Percentiles rank a stretch among this genome's conserved stretches.
Conservation (phyloP, 352 stramenopile genomes). For the Phytophthora capsici region DNA sequence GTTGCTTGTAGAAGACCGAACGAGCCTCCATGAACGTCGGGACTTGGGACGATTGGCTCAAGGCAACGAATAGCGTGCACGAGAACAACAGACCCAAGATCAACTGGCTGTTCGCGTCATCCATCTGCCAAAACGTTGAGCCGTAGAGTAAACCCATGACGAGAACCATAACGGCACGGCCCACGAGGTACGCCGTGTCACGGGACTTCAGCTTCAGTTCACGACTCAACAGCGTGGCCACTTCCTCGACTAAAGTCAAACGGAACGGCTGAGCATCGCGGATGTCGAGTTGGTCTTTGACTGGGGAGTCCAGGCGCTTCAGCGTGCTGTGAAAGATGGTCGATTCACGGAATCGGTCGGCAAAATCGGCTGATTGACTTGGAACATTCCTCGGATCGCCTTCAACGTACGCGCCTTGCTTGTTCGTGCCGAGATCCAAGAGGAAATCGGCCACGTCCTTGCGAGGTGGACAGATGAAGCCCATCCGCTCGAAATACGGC, state of each 20-base stretch:
- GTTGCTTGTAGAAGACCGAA: conserved; percentile 89
- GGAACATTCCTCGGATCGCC: conserved; percentile 16
- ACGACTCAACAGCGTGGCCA: conserved; percentile 47
- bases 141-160: conserved; percentile 71
- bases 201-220: conserved; percentile 73
- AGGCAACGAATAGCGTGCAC: conserved; percentile 81
- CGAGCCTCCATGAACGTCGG: conserved; percentile 80
- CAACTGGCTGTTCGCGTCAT: conserved; percentile 52
- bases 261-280: conserved; percentile 41
- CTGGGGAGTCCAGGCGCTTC: conserved; percentile 33
- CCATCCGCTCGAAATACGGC: conserved; percentile 53
- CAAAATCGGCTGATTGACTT: conserved; percentile 45
- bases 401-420: conserved; percentile 17
- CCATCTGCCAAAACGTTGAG: conserved; percentile 69
- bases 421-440: conserved; percentile 26
- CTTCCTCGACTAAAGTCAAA: conserved; percentile 49
- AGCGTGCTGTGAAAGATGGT: conserved; percentile 55
- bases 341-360: conserved; percentile 48
- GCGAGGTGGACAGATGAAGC: conserved; percentile 39
- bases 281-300: conserved; percentile 33
- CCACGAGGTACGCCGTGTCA: conserved; percentile 57
- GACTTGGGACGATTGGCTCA: conserved; percentile 83
- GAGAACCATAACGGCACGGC: conserved; percentile 57
- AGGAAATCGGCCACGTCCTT: conserved; percentile 30
- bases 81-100: conserved; percentile 90